A percentile compares a stretch with the other conserved stretches of the same genome.
These are phyloP conservation scores for Pulicaria dysenterica DNA, from an alignment of 129 eudicot species.

Conservation along the genomic window DNA sequence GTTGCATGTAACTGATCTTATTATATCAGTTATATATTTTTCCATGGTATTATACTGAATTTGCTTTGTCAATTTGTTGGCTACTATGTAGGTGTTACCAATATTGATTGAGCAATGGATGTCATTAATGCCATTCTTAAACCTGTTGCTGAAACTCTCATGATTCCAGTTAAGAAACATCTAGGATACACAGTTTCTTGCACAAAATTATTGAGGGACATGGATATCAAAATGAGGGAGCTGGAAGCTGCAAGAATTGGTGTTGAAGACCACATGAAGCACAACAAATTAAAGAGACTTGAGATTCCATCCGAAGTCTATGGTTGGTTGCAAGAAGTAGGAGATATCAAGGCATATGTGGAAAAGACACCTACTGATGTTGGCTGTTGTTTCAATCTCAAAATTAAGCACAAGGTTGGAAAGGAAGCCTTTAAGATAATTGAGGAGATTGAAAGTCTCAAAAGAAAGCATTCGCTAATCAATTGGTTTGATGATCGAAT, in stretches of 20 bases:
- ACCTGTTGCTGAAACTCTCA: conserved; percentile 1
- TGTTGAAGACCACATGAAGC: conserved; percentile 6
- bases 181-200: neutral
- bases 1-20: too few species aligned
- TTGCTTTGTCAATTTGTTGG: too few species aligned
- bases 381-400: conserved; percentile 13
- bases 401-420: neutral
- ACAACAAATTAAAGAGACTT: neutral
- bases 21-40: too few species aligned
- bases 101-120: too few species aligned
- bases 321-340: conserved; percentile 23
- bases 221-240: neutral
- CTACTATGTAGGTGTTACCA: too few species aligned
- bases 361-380: neutral
- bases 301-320: conserved; percentile 17
- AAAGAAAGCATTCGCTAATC: neutral
- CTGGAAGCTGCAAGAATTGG: neutral
- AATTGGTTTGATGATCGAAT: neutral
- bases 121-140: neutral
- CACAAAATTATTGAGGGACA: neutral
- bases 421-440: conserved; percentile 6
- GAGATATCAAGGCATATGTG: neutral
- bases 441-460: neutral
- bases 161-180: neutral
- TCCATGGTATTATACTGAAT: too few species aligned